These are phyloP conservation scores for Silybum marianum DNA, from an alignment of 129 eudicot genomes.

Conservation along the genomic window DNA sequence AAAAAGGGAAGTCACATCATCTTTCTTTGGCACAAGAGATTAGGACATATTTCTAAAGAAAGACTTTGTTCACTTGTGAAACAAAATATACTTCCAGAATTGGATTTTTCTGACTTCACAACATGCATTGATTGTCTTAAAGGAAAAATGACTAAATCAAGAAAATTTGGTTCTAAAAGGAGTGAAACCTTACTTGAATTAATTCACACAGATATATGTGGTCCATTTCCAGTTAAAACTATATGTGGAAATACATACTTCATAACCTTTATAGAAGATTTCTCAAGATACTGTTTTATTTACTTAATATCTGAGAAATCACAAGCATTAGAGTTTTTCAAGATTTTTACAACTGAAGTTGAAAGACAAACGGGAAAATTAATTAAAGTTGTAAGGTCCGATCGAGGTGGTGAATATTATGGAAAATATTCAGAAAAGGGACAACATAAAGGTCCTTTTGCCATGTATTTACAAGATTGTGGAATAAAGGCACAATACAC, in stretches of 20 bases:
- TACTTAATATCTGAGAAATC: neutral
- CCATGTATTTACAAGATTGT: no score
- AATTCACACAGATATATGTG: neutral
- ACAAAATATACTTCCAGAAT: neutral
- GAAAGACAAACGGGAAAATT: neutral
- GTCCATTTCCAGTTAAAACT: neutral
- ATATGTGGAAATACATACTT: neutral
- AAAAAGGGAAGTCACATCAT: no score
- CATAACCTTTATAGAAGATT: neutral
- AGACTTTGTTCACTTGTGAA: neutral
- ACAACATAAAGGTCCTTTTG: no score
- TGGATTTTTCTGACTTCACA: neutral
- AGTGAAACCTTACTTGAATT: neutral
- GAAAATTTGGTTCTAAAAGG: neutral
- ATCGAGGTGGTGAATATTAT: no score
- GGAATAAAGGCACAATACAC: no score
- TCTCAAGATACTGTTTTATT: neutral
- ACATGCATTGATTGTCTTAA: no score
- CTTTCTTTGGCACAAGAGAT: neutral
- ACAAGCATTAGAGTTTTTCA: neutral
- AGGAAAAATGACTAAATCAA: no score
- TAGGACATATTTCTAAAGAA: neutral
- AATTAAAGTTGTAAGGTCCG: no score
- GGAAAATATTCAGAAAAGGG: no score
- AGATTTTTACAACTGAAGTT: neutral